Evolutionary conservation across 2,329 filamentous ascomycete species (phyloP), one percentile per base, ranked within the genome.

Genomic region (Colletotrichum cordylinicola): DNA sequence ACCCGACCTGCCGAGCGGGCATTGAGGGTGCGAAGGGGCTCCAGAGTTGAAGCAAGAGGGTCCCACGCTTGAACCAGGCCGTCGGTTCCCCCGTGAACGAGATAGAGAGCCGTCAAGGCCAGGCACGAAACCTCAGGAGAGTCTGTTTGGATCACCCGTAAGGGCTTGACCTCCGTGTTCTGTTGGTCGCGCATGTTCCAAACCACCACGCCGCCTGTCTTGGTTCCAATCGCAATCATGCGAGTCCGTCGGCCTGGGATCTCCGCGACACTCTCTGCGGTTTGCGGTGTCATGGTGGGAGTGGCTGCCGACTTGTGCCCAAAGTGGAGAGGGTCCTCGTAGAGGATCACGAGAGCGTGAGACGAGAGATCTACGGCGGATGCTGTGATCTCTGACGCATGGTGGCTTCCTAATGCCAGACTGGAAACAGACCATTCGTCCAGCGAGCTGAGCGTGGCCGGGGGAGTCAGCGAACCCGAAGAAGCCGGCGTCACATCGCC

Each of bases 41-140:
- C 92, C 21, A 90, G 85, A 0, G 90, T 94, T 3, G 96, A 98
- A 1, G 93, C 95, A 62, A 99, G 87, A n/a, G 94, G 95, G 86
- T 99, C 97, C 97, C 97, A 99, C 8, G 96, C 95, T 83, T 98
- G 97, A 6, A 98, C 96, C 4, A 98, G 90, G 1, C 97, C 96
- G 84, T 99, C 97, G 79, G 94, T 98, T 31, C 97, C 97, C 66
- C 97, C 97, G 82, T 98, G 95, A 8, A 98, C 94, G 18, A 99
- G 86, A 82, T 98, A 98, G 18, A 99, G 87, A 2, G 95, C 94
- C 2, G 96, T 95, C 62, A 98, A 84, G 8, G 94, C 97, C 18
- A 99, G 85, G 76, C 93, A 95, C 0, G 96, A 95, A 21, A 98
- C 93, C 81, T 95, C 91, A 0, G 96, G 96, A 0, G 96, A 98